phyloP scores from a whole-genome alignment of 495 filamentous ascomycete species.

The Evernia prunastri region DNA sequence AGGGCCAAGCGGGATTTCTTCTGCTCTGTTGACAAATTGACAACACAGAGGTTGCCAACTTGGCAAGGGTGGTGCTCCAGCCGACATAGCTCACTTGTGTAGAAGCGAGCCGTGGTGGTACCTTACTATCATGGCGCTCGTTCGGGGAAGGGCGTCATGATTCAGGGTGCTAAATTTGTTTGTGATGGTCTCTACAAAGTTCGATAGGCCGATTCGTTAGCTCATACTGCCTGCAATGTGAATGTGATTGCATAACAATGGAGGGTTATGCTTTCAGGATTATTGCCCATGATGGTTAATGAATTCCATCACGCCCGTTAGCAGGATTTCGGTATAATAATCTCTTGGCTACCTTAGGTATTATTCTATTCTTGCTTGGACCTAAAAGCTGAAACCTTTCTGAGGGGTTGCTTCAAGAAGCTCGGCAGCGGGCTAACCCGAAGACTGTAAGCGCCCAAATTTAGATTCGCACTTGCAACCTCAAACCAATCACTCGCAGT shows the following conservation, averaged over 20 bases:
- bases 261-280: no score
- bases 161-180: no score
- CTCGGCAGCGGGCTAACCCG: slow-evolving; percentile 8
- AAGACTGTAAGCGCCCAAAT: slow-evolving; percentile 12
- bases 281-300: no score
- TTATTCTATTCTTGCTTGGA: no score
- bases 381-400: neutral
- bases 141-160: neutral
- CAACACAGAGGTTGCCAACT: neutral
- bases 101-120: slow-evolving; percentile 5
- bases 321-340: no score
- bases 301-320: no score
- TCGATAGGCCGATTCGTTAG: no score
- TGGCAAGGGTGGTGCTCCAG: neutral
- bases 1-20: neutral
- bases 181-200: no score
- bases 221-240: no score
- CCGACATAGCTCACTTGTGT: neutral
- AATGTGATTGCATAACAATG: no score
- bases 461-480: slow-evolving; percentile 8
- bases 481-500: slow-evolving; percentile 16
- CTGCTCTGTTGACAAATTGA: neutral
- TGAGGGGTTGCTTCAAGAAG: neutral
- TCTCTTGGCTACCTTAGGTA: no score
- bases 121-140: neutral